Conservation (phyloP, 2,329 filamentous ascomycete species). For the Penicillium sp. region DNA sequence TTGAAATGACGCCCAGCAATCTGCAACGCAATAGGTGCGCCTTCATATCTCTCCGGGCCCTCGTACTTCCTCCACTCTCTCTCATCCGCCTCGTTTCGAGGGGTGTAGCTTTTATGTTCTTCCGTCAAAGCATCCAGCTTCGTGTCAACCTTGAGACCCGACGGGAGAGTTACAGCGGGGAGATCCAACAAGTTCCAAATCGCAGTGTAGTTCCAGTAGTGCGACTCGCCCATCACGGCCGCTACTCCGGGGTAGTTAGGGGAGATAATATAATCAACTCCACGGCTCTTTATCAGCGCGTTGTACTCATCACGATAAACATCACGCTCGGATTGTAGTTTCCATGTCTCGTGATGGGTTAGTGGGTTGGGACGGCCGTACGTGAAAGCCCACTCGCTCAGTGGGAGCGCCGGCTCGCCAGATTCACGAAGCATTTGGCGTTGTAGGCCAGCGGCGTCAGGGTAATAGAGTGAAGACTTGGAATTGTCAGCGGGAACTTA, state of each 20-base stretch:
- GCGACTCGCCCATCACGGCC: conserved; percentile 36
- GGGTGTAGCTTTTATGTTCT: conserved; percentile 24
- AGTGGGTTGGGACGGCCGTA: conserved; percentile 29
- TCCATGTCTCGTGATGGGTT: conserved; percentile 34
- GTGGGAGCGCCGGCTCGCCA: conserved; percentile 50
- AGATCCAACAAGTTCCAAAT: conserved; percentile 40
- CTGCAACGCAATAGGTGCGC: conserved; percentile 57
- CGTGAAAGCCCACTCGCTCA: conserved; percentile 48
- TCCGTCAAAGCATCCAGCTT: conserved; percentile 25
- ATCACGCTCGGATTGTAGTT: conserved; percentile 32
- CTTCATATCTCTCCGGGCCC: conserved; percentile 37
- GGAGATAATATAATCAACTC: conserved; percentile 38
- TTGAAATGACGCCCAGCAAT: conserved; percentile 56
- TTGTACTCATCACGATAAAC: conserved; percentile 37
- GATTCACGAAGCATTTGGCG: conserved; percentile 39
- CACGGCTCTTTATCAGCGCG: conserved; percentile 32
- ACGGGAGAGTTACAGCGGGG: conserved; percentile 35
- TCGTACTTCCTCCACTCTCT: conserved; percentile 39
- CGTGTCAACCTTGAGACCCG: conserved; percentile 33
- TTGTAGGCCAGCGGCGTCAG: conserved; percentile 45
- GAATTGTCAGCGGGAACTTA: conserved; percentile 32
- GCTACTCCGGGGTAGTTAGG: conserved; percentile 34
- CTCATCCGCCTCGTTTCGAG: conserved; percentile 32
- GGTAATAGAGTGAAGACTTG: conserved; percentile 53
- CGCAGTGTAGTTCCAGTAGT: conserved; percentile 43